Conservation (phyloP, 345 rosid species). For the Luvunga scandens region DNA sequence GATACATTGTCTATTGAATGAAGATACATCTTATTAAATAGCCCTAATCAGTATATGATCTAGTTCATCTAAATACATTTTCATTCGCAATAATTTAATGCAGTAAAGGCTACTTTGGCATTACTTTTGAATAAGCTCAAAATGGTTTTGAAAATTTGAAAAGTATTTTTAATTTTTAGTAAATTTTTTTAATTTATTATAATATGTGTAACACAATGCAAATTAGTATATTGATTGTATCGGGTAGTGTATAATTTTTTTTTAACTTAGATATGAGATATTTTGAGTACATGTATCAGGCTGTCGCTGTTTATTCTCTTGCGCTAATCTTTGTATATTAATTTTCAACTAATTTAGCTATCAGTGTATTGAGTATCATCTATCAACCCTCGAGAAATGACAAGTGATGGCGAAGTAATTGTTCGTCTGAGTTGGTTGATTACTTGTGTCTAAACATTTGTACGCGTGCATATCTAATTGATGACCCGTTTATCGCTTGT, state of each 20-base stretch:
- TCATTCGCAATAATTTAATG: too few relatives aligned
- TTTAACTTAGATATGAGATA: neutral
- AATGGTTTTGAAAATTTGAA: too few relatives aligned
- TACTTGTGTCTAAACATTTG: neutral
- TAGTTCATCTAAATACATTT: too few relatives aligned
- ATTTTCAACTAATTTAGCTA: neutral
- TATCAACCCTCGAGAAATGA: too few relatives aligned
- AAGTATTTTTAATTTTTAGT: too few relatives aligned
- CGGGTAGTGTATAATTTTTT: fast-evolving
- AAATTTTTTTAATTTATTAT: too few relatives aligned
- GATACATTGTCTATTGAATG: neutral
- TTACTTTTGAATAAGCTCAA: too few relatives aligned
- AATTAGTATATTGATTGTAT: neutral
- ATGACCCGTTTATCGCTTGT: neutral
- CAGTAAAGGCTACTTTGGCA: too few relatives aligned
- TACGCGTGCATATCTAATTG: neutral
- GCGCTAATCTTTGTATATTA: neutral
- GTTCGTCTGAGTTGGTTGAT: neutral
- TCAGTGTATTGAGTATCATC: too few relatives aligned
- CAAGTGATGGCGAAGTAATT: neutral
- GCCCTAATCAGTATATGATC: too few relatives aligned
- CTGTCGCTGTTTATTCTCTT: neutral
- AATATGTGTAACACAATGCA: too few relatives aligned
- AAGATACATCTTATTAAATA: too few relatives aligned
- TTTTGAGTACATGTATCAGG: neutral